Conservation (phyloP, 805 yeast species). For the Cyberlindnera amylophila region DNA sequence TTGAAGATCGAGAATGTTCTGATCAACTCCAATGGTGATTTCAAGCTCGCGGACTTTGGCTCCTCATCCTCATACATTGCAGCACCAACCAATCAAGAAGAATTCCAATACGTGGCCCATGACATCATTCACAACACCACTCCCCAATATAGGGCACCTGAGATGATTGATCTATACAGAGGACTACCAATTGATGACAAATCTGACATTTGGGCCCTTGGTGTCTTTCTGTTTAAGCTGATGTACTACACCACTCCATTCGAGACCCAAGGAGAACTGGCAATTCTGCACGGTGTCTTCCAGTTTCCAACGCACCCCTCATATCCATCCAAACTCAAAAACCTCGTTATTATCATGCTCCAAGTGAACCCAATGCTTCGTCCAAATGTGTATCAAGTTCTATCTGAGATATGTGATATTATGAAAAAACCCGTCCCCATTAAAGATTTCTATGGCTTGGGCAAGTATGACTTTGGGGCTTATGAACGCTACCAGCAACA, state of each 20-base stretch:
- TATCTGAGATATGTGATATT: conserved; percentile 58
- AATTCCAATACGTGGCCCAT: conserved; percentile 71
- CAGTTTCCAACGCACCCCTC: conserved; percentile 68
- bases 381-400: conserved; percentile 84
- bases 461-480: conserved; percentile 56
- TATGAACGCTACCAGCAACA: conserved; percentile 46
- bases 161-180: conserved; percentile 86
- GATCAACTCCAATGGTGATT: conserved; percentile 63
- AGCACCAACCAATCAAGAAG: conserved; percentile 73
- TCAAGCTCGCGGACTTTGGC: conserved; percentile 92
- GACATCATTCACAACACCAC: conserved; percentile 90
- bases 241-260: conserved; percentile 95
- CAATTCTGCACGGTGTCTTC: conserved; percentile 79
- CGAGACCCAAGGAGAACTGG: conserved; percentile 78
- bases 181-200: conserved; percentile 86
- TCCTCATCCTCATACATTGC: conserved; percentile 69
- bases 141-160: conserved; percentile 93
- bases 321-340: conserved; percentile 68
- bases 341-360: conserved; percentile 71
- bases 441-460: conserved; percentile 38
- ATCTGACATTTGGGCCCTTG: conserved; percentile 95
- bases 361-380: conserved; percentile 79
- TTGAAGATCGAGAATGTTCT: conserved; percentile 92
- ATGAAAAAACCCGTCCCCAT: conserved; percentile 49
- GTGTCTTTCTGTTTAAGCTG: conserved; percentile 83